phyloP scores from a whole-genome alignment of 495 filamentous ascomycete genomes.

The Neohortaea acidophila region DNA sequence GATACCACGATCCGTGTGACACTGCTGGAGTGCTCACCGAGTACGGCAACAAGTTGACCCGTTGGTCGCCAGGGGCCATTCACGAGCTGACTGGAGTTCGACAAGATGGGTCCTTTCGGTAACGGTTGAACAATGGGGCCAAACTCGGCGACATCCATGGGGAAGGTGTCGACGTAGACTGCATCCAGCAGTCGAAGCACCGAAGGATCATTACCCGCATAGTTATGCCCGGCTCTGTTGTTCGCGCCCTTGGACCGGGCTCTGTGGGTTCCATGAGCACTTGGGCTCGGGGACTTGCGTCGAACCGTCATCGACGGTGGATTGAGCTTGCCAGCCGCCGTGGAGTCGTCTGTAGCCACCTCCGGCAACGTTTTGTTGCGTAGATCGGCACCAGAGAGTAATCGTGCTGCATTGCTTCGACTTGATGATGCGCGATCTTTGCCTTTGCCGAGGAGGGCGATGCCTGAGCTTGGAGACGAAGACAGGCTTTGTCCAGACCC shows the following conservation, averaged over 20 bases:
- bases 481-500: constrained; percentile 13
- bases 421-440: constrained; percentile 29
- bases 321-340: constrained; percentile 13
- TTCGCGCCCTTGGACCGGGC: constrained; percentile 1
- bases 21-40: constrained; percentile 70
- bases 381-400: constrained; percentile 64
- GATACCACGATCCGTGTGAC: constrained; percentile 71
- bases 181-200: constrained; percentile 74
- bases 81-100: constrained; percentile 31
- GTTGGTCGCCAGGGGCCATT: constrained; percentile 65
- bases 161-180: constrained; percentile 82
- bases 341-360: constrained; percentile 13
- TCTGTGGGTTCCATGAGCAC: too few relatives aligned
- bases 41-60: constrained; percentile 68
- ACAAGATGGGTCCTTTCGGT: constrained; percentile 48
- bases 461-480: constrained; percentile 14
- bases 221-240: constrained; percentile 31
- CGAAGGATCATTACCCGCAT: constrained; percentile 75
- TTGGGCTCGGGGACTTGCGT: constrained; percentile 7
- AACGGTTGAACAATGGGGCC: constrained; percentile 69
- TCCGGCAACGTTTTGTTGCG: constrained; percentile 57
- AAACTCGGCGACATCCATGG: constrained; percentile 60
- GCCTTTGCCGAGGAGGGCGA: constrained; percentile 12
- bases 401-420: constrained; percentile 65
- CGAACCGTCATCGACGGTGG: constrained; percentile 5